Evolutionary conservation across 345 rosid species (phyloP), one percentile per base, ranked within the genome.

Genomic region (Lenwebbia sp.): DNA sequence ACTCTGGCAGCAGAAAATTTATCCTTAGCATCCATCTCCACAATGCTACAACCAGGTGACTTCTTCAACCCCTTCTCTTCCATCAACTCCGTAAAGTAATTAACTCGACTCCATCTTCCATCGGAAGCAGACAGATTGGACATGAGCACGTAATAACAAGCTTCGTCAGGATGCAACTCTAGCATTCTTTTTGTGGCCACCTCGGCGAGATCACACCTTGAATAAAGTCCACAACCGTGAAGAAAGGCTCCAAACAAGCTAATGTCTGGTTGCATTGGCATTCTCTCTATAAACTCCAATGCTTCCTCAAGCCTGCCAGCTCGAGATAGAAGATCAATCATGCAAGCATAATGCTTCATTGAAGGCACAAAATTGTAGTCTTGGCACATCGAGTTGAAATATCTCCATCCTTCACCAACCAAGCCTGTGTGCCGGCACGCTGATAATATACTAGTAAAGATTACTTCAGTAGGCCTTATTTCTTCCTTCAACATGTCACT

Each of bases 221-320:
- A 93, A 90, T 95, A 91, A 85, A 95, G 92, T 82, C 94, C 92
- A 86, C 99, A 96, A 50, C 99, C 99, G 50, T 95, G 98, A 85
- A 95, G 98, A 89, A 95, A 94, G 49, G 99, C 96, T 54, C 95
- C 96, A 50, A 91, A 93, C 87, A 94, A 86, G 86, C 92, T 89
- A 84, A 86, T 88, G 75, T 88, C 93, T 47, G 98, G 98, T 86
- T 91, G 87, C 87, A 92, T 85, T 5, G 98, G 98, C 98, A 94
- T 91, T 82, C 91, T 92, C 85, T 93, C 91, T 11, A 96, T 89
- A 86, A 96, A 90, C 8, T 93, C 93, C 87, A 92, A 89, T 41
- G 96, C 99, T 86, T 96, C 98, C 86, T 94, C 98, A 6, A 95
- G 95, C 88, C 92, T 94, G 55, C 99, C 98, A 82, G 96, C 95